Base-by-base conservation (phyloP, 2,329 filamentous ascomycete genomes). In the Aureobasidium lini region DNA sequence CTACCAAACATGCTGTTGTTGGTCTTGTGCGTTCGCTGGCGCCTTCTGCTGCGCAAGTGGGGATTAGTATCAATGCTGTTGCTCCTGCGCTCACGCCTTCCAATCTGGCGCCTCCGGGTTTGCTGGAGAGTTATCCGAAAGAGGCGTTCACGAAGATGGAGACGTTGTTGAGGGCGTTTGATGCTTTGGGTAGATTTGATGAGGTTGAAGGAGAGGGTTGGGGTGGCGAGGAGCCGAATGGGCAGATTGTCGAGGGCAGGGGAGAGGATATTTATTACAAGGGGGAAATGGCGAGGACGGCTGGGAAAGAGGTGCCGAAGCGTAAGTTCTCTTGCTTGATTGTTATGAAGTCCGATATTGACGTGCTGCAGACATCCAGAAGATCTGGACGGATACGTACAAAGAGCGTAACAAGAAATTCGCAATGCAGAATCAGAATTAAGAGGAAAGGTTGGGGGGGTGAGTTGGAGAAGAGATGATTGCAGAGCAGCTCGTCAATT, bases 1-100 rank as follows among this genome's bases (percentile, higher is more conserved):
- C 74, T 13, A 68, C 69, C 28, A 78, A 78, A 62, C 74, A 76
- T 62, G 75, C 69, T 7, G 64, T 77, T 13, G 65, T 77, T 1
- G 75, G 73, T 7, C 65, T 77, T 18, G 68, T 70, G 6, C 69
- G 74, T 11, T 66, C 70, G 16, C 62, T 73, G 1, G 73, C 67
- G 1, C 70, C 72, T 0, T 62, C 67, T 0, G 68, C 75, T n/a
- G 61, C 67, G 16, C 66, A 71, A 40, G 32, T 11, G 7, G 65
- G 67, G 47, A 72, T 76, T 53, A 72, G 68, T 1, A 67, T 76
- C 7, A 76, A 76, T 61, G 72, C 72, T 15, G 69, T 75, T 29
- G 75, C 73, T 56, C 74, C 74, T 0, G 73, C 70, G 1, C 68
- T 76, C 56, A 72, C 76, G 11, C 67, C 67, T 0, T 76, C 74